Base-by-base conservation (phyloP, 768 basidiomycete genomes). In the Lactifluus piperatus region DNA sequence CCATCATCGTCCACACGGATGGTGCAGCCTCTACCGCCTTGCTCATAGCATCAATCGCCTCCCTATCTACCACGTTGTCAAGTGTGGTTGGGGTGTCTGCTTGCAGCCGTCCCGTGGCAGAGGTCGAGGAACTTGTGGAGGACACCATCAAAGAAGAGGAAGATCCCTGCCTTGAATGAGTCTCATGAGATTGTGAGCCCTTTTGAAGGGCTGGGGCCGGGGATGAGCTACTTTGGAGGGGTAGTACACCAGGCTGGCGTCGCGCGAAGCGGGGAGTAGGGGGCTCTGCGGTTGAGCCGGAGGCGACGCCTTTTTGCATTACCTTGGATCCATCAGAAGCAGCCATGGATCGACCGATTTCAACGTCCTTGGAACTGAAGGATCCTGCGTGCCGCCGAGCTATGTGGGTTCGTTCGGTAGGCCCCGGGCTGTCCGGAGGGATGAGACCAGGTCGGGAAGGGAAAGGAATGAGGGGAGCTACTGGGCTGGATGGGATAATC, bases 301-400 rank as follows among this genome's bases (percentile, higher is more conserved):
- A 41, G 18, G 54, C 62, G 44, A 83, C 79, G 4, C 81, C 79
- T 14, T 77, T 74, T 39, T 82, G 79, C 43, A 79, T 71, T 11
- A 64, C 66, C 1, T 67, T 71, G 3, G 70, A 68, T 2, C 73
- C 57, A 46, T 83, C 79, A 63, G 81, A 81, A n/a, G 85, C 85
- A 8, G 89, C 86, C 51, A 90, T 69, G 55, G 81, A 76, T 71
- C 85, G 91, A 41, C 94, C 94, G 51, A 90, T 84, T 68, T 95
- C 86, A 6, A 95, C 88, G 69, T 97, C 94, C 68, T 91, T 88
- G 26, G 80, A 84, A 62, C 94, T 95, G 74, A 95, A 97, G 4
- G 94, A 95, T n/a, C 94, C 94, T 5, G 90, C 94, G 70, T 95
- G 89, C 37, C 94, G 79, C 45, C 93, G 78, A 24, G 82, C 79